phyloP scores from a whole-genome alignment of 768 basidiomycete genomes.

The Hortiboletus campestris region DNA sequence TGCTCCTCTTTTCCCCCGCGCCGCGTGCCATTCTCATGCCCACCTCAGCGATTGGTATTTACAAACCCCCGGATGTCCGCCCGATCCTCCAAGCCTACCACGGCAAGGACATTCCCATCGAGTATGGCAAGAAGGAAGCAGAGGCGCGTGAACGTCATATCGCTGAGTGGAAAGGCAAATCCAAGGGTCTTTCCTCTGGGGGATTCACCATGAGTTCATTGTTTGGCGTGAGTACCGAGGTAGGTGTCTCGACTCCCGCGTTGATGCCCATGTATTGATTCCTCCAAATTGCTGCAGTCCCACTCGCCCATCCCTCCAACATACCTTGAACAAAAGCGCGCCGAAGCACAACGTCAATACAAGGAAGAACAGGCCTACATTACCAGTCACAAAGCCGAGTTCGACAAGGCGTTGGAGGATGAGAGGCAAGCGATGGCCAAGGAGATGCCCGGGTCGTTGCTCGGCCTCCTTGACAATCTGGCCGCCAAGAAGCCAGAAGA shows the following conservation, averaged over 20 bases:
- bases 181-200: slow-evolving; percentile 37
- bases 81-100: slow-evolving; percentile 82
- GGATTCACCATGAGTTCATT: slow-evolving; percentile 46
- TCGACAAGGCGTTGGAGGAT: slow-evolving; percentile 51
- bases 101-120: slow-evolving; percentile 84
- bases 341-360: slow-evolving; percentile 50
- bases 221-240: slow-evolving; percentile 38
- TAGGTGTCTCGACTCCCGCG: slow-evolving; percentile 9
- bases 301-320: slow-evolving; percentile 41
- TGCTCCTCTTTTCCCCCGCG: slow-evolving; percentile 17
- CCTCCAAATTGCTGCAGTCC: slow-evolving; percentile 12
- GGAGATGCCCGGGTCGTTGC: slow-evolving; percentile 46
- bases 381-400: slow-evolving; percentile 46
- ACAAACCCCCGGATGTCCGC: slow-evolving; percentile 82
- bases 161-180: slow-evolving; percentile 72
- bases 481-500: slow-evolving; percentile 22
- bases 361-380: slow-evolving; percentile 54
- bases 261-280: neutral
- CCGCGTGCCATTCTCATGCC: neutral
- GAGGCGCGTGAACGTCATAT: slow-evolving; percentile 75
- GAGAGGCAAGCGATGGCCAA: slow-evolving; percentile 47
- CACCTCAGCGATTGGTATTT: slow-evolving; percentile 81
- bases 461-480: slow-evolving; percentile 28
- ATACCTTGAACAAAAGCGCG: slow-evolving; percentile 52
- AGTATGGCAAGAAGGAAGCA: slow-evolving; percentile 86